Percentiles rank a stretch among this genome's conserved stretches.
Conservation (phyloP, 768 basidiomycete genomes). For the Tubosaeta sp. region DNA sequence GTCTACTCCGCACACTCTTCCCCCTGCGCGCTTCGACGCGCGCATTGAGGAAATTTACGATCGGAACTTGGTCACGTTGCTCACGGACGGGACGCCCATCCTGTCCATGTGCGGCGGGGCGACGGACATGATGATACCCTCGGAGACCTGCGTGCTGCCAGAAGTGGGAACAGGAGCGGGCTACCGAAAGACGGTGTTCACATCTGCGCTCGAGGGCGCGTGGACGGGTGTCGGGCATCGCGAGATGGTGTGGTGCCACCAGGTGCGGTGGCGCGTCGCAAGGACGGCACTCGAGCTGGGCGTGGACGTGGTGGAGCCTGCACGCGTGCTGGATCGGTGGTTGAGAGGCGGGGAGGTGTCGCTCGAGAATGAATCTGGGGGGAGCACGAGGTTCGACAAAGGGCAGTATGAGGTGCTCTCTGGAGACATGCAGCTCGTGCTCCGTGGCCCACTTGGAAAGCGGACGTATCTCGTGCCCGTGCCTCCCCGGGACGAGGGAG, state of each 20-base stretch:
- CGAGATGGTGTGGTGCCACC: constrained; percentile 99
- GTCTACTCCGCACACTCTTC: constrained; percentile 87
- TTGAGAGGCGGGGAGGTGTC: constrained; percentile 58
- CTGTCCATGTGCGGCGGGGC: constrained; percentile 90
- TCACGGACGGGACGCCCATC: constrained; percentile 54
- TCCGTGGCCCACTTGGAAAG: constrained; percentile 41
- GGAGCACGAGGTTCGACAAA: constrained; percentile 6
- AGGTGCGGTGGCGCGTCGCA: constrained; percentile 87
- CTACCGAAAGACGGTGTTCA: constrained; percentile 69
- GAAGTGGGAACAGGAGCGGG: background rate
- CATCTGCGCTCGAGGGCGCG: constrained; percentile 81
- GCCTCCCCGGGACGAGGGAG: constrained; percentile 1
- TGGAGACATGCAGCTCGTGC: constrained; percentile 34
- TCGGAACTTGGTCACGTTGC: constrained; percentile 38
- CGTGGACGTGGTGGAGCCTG: constrained; percentile 22
- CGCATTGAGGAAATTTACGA: constrained; percentile 74
- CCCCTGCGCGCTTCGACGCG: constrained; percentile 84
- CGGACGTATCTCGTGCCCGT: constrained; percentile 51
- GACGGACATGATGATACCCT: constrained; percentile 87
- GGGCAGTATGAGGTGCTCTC: constrained; percentile 37
- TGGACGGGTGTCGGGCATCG: constrained; percentile 96
- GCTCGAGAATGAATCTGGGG: constrained; percentile 9
- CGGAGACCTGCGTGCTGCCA: constrained; percentile 78
- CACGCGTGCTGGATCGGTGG: constrained; percentile 56
- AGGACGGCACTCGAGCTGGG: constrained; percentile 71